These are phyloP conservation scores for Coleophoma cylindrospora DNA, from an alignment of 2,329 filamentous ascomycete species.

Conservation along the genomic window DNA sequence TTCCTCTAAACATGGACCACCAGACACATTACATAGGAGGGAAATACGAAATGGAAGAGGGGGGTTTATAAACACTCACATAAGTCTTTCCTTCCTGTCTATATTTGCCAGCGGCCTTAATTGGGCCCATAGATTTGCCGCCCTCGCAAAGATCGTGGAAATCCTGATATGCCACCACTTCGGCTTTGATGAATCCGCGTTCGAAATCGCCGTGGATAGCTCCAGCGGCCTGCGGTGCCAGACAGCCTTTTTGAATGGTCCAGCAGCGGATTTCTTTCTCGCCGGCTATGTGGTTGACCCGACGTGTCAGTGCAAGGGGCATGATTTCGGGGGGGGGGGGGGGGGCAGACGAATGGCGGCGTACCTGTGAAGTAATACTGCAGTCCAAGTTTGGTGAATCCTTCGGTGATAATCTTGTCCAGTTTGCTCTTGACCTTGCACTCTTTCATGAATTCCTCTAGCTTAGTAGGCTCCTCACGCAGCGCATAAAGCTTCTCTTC, in stretches of 20 bases:
- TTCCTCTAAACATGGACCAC: too few species aligned
- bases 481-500: slow-evolving; percentile 36
- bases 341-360: neutral
- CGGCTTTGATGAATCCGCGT: slow-evolving; percentile 39
- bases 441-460: slow-evolving; percentile 32
- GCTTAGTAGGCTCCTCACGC: slow-evolving; percentile 30
- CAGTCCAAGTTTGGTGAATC: slow-evolving; percentile 37
- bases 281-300: slow-evolving; percentile 22
- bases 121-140: slow-evolving; percentile 37
- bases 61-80: neutral
- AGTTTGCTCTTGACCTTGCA: slow-evolving; percentile 36
- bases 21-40: too few species aligned
- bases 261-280: slow-evolving; percentile 42
- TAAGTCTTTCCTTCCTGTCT: slow-evolving; percentile 39
- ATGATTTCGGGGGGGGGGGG: neutral
- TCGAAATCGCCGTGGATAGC: slow-evolving; percentile 39
- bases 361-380: slow-evolving; percentile 38
- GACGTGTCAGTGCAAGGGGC: neutral
- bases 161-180: slow-evolving; percentile 39
- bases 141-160: slow-evolving; percentile 38
- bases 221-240: slow-evolving; percentile 36
- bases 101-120: slow-evolving; percentile 40
- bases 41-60: too few species aligned
- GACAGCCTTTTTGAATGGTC: slow-evolving; percentile 32
- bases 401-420: slow-evolving; percentile 38